Conservation (phyloP, 371 early-diverging fungal species). For the Rhizopus sp. region DNA sequence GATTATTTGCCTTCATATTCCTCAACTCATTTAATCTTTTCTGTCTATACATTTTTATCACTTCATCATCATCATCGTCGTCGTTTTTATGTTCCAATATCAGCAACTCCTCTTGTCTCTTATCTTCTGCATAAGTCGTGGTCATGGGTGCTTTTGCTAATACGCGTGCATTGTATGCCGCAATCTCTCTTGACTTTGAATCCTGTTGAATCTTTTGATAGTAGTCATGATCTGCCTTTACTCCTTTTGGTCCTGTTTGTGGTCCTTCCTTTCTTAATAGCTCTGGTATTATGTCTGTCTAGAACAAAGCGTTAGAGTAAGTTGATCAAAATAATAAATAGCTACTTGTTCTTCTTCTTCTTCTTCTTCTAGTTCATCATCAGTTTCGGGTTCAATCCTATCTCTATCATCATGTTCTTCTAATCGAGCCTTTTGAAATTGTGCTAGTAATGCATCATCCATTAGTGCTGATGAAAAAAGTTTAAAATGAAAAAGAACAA, state of each 20-base stretch:
- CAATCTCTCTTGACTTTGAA: constrained; percentile 17
- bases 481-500: constrained; percentile 1
- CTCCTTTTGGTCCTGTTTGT: constrained; percentile 65
- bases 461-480: constrained; percentile 6
- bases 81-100: constrained; percentile 27
- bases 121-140: constrained; percentile 47
- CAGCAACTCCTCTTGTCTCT: constrained; percentile 27
- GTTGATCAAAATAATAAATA: neutral
- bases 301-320: neutral
- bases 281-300: neutral
- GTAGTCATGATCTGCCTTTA: constrained; percentile 53
- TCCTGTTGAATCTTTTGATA: constrained; percentile 29
- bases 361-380: constrained; percentile 17
- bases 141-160: constrained; percentile 34
- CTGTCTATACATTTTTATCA: constrained; percentile 36
- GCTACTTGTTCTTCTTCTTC: constrained; percentile 13
- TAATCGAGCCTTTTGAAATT: constrained; percentile 27
- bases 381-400: constrained; percentile 24
- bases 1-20: constrained; percentile 20
- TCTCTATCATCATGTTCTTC: constrained; percentile 23
- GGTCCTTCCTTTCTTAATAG: constrained; percentile 28
- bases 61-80: constrained; percentile 37
- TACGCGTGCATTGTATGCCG: too few relatives aligned
- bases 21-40: constrained; percentile 45
- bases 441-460: constrained; percentile 42